Percentiles rank a stretch among this genome's conserved stretches.
These are phyloP conservation scores for Cryptosporidium felis DNA, from an alignment of 169 alveolate species.

Conservation along the genomic window DNA sequence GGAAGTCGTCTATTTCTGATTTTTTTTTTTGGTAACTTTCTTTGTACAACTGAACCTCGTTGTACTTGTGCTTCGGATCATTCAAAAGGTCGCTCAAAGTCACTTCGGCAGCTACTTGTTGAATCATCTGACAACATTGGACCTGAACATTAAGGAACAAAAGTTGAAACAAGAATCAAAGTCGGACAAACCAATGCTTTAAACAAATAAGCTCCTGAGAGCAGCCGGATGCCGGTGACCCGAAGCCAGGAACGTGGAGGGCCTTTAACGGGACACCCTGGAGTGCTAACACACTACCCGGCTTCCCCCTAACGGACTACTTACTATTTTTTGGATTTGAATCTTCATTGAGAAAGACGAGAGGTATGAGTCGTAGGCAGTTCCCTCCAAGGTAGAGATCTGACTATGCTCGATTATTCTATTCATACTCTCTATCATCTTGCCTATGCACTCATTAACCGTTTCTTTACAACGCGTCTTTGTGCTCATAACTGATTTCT, in stretches of 20 bases:
- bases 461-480: constrained; percentile 17
- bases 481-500: constrained; percentile 31
- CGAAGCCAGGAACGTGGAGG: too few relatives aligned
- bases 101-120: constrained; percentile 57
- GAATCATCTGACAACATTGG: constrained; percentile 56
- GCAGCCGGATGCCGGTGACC: too few relatives aligned
- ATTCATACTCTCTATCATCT: constrained; percentile 63
- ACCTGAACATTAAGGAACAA: background rate
- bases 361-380: constrained; percentile 46
- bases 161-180: too few relatives aligned
- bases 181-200: too few relatives aligned
- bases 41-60: constrained; percentile 5
- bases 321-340: constrained; percentile 47
- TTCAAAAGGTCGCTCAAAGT: constrained; percentile 48
- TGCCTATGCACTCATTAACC: constrained; percentile 26
- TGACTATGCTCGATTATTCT: constrained; percentile 47
- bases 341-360: constrained; percentile 57
- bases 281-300: too few relatives aligned
- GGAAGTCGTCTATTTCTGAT: constrained; percentile 20
- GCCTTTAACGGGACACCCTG: too few relatives aligned
- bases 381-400: constrained; percentile 62
- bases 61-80: constrained; percentile 24
- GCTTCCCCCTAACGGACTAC: background rate
- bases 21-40: background rate
- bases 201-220: too few relatives aligned